A percentile compares a stretch with the other conserved stretches of the same genome.
Conservation (phyloP, 2,329 filamentous ascomycete genomes). For the Pseudogymnoascus verrucosus region DNA sequence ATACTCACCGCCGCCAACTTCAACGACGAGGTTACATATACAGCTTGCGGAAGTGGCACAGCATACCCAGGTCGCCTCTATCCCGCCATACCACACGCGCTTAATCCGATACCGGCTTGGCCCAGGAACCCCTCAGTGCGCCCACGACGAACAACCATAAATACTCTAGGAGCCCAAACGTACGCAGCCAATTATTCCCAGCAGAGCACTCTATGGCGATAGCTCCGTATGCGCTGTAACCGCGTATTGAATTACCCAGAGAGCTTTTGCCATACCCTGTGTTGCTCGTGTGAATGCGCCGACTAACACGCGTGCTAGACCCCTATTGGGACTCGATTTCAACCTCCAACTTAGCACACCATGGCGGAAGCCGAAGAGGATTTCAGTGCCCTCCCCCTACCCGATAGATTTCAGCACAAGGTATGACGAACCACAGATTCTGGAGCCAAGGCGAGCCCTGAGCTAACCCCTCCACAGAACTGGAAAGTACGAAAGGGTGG, state of each 20-base stretch:
- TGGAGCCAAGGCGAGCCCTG: neutral
- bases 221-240: neutral
- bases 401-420: constrained; percentile 80
- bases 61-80: neutral
- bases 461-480: constrained; percentile 41
- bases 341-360: constrained; percentile 8
- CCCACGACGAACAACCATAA: neutral
- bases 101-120: neutral
- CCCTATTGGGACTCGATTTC: constrained; percentile 5
- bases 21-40: neutral
- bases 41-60: constrained; percentile 1
- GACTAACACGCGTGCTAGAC: constrained; percentile 7
- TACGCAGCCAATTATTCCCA: neutral
- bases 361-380: constrained; percentile 85
- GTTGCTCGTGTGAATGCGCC: neutral
- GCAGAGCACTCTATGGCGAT: neutral
- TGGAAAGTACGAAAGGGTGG: constrained; percentile 97
- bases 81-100: neutral
- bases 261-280: neutral
- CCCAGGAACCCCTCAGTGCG: constrained; percentile 4
- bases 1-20: constrained; percentile 5
- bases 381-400: constrained; percentile 67
- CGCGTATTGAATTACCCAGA: neutral
- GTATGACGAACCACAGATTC: constrained; percentile 29
- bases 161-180: constrained; percentile 2